Evolutionary conservation across 371 early-diverging fungal genomes (phyloP).

Genomic region (Rhizomucor pusillus): DNA sequence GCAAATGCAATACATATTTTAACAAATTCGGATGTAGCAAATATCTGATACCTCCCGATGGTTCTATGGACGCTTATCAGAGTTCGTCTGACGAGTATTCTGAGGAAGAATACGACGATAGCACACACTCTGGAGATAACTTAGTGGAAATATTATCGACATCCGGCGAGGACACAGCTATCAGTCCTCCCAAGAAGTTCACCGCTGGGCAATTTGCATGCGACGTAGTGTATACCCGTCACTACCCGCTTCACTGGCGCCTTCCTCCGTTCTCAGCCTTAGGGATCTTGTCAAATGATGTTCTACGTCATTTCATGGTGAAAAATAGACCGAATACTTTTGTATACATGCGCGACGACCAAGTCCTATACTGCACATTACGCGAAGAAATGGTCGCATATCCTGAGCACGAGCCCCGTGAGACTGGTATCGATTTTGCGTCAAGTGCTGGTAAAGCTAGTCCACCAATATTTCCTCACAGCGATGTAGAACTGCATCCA

Average conservation of each 20-base stretch:
- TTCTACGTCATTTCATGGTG: slow-evolving; percentile 64
- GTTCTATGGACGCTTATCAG: slow-evolving; percentile 25
- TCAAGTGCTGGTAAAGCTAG: slow-evolving; percentile 11
- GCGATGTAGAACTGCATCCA: too few relatives aligned
- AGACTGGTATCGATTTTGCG: slow-evolving; percentile 4
- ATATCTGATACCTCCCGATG: slow-evolving; percentile 61
- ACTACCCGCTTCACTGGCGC: slow-evolving; percentile 77
- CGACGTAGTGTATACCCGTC: slow-evolving; percentile 56
- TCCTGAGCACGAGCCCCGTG: slow-evolving; percentile 1
- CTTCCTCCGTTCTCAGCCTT: slow-evolving; percentile 67
- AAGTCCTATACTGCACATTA: slow-evolving; percentile 65
- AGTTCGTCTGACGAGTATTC: slow-evolving; percentile 42
- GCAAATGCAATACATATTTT: background rate
- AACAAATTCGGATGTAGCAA: slow-evolving; percentile 38
- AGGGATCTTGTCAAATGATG: slow-evolving; percentile 50
- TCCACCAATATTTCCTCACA: background rate
- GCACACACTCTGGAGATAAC: slow-evolving; percentile 32
- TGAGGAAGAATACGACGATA: slow-evolving; percentile 46
- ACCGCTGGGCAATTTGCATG: slow-evolving; percentile 74
- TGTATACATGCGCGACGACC: slow-evolving; percentile 55
- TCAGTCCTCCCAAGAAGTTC: slow-evolving; percentile 39
- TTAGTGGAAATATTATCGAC: slow-evolving; percentile 43
- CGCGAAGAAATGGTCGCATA: slow-evolving; percentile 33
- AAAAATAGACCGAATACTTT: slow-evolving; percentile 75
- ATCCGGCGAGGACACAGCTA: slow-evolving; percentile 36